These are phyloP conservation scores for Calonectria multiphialidica DNA, from an alignment of 2,329 filamentous ascomycete genomes.

Conservation along the genomic window DNA sequence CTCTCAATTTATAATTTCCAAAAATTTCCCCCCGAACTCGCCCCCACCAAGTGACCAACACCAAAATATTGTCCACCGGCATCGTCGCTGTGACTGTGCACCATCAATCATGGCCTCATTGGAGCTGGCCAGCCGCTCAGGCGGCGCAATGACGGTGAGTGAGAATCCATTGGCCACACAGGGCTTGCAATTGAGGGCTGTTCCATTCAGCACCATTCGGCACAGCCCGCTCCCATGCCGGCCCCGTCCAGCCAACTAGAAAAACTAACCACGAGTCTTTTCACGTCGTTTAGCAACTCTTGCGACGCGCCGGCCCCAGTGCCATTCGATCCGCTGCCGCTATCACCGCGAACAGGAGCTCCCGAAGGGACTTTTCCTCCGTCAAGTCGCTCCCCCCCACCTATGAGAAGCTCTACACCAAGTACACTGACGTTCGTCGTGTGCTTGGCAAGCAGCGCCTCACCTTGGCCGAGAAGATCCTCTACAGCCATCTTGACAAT, in stretches of 20 bases:
- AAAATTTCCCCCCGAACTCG: slow-evolving; percentile 46
- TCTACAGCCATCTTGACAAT: slow-evolving; percentile 95
- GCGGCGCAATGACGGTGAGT: slow-evolving; percentile 60
- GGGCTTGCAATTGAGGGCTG: slow-evolving; percentile 24
- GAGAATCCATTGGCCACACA: background rate
- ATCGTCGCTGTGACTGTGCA: slow-evolving; percentile 30
- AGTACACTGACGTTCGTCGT: slow-evolving; percentile 79
- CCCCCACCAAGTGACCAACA: slow-evolving; percentile 34
- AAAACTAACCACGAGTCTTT: slow-evolving; percentile 20
- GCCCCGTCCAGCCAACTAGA: background rate
- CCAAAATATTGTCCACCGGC: slow-evolving; percentile 28
- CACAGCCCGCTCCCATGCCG: background rate
- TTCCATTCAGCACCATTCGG: background rate
- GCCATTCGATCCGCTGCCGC: slow-evolving; percentile 41
- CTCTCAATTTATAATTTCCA: slow-evolving; percentile 50
- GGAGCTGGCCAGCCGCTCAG: slow-evolving; percentile 62
- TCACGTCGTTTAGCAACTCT: slow-evolving; percentile 49
- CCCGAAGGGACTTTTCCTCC: slow-evolving; percentile 55
- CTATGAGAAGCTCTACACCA: slow-evolving; percentile 84
- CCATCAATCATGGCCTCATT: slow-evolving; percentile 61
- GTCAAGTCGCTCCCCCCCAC: slow-evolving; percentile 70
- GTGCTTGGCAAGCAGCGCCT: slow-evolving; percentile 77
- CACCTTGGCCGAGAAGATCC: slow-evolving; percentile 96
- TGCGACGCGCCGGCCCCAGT: slow-evolving; percentile 50
- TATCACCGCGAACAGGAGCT: slow-evolving; percentile 46